Evolutionary conservation across 176 grass and related monocot genomes (phyloP).

Genomic region (Pharus latifolius): DNA sequence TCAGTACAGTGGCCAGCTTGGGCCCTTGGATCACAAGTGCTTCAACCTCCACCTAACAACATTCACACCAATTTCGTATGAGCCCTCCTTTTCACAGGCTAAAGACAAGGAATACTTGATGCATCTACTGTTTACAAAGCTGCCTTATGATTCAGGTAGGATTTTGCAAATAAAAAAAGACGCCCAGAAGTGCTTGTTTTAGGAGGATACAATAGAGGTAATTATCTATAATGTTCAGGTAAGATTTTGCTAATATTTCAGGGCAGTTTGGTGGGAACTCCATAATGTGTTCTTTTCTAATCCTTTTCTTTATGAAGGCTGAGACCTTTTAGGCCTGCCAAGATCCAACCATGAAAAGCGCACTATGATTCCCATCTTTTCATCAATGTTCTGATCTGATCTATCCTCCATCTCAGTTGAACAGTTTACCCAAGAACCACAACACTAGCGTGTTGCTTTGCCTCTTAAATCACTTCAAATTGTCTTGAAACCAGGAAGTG

Average conservation of each 20-base stretch:
- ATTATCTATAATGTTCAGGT: too few species aligned
- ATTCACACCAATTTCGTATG: slow-evolving; percentile 20
- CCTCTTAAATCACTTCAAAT: not conserved
- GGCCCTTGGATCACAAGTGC: slow-evolving; percentile 72
- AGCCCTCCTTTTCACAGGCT: slow-evolving; percentile 3
- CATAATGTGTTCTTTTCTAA: not conserved
- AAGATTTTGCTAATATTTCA: not conserved
- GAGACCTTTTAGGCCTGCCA: slow-evolving; percentile 16
- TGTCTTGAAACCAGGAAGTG: not conserved
- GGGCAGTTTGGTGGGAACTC: not conserved
- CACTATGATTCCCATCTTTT: slow-evolving; percentile 26
- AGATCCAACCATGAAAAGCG: slow-evolving; percentile 29
- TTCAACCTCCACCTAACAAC: slow-evolving; percentile 69
- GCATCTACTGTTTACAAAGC: slow-evolving; percentile 9
- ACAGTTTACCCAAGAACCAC: not conserved
- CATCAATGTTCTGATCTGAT: slow-evolving; percentile 4
- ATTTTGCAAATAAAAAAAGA: too few species aligned
- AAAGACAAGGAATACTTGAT: slow-evolving; percentile 20
- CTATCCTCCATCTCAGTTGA: not conserved
- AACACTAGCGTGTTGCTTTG: not conserved
- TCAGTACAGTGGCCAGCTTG: slow-evolving; percentile 59
- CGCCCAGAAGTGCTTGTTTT: too few species aligned
- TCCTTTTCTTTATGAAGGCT: not conserved
- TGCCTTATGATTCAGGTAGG: slow-evolving; percentile 26
- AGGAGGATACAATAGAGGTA: too few species aligned